Base-by-base conservation (phyloP, 768 basidiomycete genomes). In the Phlegmacium glaucopus region DNA sequence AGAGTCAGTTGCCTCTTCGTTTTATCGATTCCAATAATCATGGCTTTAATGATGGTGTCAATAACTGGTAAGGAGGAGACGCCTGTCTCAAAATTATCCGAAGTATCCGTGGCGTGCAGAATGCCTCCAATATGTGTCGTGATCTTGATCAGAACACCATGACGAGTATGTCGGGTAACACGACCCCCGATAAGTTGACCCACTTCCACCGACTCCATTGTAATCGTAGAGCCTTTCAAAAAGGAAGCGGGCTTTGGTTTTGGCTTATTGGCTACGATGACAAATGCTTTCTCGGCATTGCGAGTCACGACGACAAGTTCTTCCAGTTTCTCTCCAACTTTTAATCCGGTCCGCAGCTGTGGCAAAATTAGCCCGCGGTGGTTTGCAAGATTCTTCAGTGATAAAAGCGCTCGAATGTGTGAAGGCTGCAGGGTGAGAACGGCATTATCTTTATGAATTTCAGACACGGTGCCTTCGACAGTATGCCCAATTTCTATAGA, bases 271-370 rank as follows among this genome's bases (percentile, higher is more conserved):
- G 86, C 85, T 28, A 94, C 89, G 51, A 96, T 84, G 50, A 96
- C 87, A 52, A 97, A 77, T 8, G 83, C 82, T 57, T 90, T 91
- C 56, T 90, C 91, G 7, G 82, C 75, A 60, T 90, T 93, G 53
- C 90, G 87, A 8, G 90, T 87, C 17, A 94, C 87, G n/a, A 98
- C 89, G 6, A 90, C 81, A 15, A 99, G 74, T 41, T 89, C 86
- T 9, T 83, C 73, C 25, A 97, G 64, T 39, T 71, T 72, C 39
- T 90, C 87, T 9, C 90, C 90, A 7, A 72, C 69, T 54, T 85
- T 81, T 40, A 97, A 67, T 7, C 69, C 64, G 3, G 69, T 66
- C 18, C 80, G 80, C 17, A 94, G 71, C 57, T 89, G 86, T 18
- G 83, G 70, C 13, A 86, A 68, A 1, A 84, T 72, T n/a, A 80